These are phyloP conservation scores for Aspergillus funiculosus DNA, from an alignment of 495 filamentous ascomycete genomes.

Conservation along the genomic window DNA sequence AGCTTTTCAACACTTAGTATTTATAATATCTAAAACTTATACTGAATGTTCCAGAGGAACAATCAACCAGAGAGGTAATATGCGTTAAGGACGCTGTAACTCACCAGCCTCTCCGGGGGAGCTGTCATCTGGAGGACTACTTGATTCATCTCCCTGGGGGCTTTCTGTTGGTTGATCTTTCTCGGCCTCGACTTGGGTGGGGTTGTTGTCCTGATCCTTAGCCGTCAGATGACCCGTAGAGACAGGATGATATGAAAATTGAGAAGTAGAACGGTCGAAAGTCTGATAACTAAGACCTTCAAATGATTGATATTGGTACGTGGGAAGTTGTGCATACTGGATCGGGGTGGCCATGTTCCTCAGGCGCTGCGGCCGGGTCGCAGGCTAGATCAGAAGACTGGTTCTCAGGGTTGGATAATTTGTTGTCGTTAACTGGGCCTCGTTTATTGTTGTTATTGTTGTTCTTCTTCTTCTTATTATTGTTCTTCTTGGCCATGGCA, in stretches of 20 bases:
- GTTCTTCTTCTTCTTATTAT: conserved; percentile 37
- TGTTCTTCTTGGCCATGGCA: conserved; percentile 33
- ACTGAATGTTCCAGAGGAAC: background rate
- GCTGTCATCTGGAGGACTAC: conserved; percentile 20
- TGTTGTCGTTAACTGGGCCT: conserved; percentile 25
- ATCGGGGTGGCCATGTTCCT: conserved; percentile 32
- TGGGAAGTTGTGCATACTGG: conserved; percentile 42
- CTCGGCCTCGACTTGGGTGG: conserved; percentile 23
- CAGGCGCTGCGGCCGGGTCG: conserved; percentile 28
- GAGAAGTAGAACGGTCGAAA: conserved; percentile 32
- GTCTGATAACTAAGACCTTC: conserved; percentile 35
- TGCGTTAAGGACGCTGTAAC: conserved; percentile 2
- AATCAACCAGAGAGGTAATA: background rate
- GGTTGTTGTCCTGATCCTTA: conserved; percentile 38
- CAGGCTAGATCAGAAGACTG: conserved; percentile 18
- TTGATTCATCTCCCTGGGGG: conserved; percentile 22
- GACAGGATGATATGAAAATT: conserved; percentile 36
- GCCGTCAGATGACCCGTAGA: conserved; percentile 34
- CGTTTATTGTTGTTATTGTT: conserved; percentile 24
- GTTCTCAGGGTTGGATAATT: conserved; percentile 21
- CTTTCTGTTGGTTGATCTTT: conserved; percentile 22
- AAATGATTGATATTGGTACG: conserved; percentile 36
- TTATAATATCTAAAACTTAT: background rate
- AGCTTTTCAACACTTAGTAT: conserved; percentile 23
- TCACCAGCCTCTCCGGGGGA: conserved; percentile 29